Conservation (phyloP, 345 rosid species). For the Rhizophora apiculata region DNA sequence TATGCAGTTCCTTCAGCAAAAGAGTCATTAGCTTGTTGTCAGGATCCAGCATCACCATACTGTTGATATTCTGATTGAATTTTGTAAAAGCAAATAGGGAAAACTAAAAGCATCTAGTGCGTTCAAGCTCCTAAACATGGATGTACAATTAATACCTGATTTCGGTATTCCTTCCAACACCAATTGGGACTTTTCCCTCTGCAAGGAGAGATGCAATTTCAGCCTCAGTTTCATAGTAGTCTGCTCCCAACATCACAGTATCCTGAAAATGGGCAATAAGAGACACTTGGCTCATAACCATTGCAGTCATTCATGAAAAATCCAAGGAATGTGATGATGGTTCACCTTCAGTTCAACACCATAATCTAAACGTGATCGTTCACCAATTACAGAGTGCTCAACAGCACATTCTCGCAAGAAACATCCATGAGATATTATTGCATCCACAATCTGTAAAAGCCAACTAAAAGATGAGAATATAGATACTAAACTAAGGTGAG, state of each 20-base stretch:
- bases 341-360: conserved; percentile 87
- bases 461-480: conserved; percentile 16
- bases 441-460: conserved; percentile 61
- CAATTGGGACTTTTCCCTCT: conserved; percentile 80
- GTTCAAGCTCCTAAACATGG: no score
- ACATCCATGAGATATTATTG: conserved; percentile 93
- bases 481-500: conserved; percentile 9
- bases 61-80: not conserved
- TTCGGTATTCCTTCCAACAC: conserved; percentile 77
- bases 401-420: conserved; percentile 78
- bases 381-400: conserved; percentile 81
- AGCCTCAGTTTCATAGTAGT: conserved; percentile 81
- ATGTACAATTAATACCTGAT: conserved; percentile 43
- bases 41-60: not conserved
- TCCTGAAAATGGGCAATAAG: conserved; percentile 44
- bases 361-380: conserved; percentile 80
- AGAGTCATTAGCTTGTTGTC: conserved; percentile 7
- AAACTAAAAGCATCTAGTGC: not conserved
- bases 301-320: not conserved
- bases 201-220: conserved; percentile 89
- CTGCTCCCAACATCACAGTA: conserved; percentile 88
- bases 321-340: not conserved
- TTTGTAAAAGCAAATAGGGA: not conserved
- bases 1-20: conserved; percentile 68
- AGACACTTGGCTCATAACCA: not conserved